These are phyloP conservation scores for Coemansia sp. DNA, from an alignment of 192 early-diverging fungal genomes.

Conservation along the genomic window DNA sequence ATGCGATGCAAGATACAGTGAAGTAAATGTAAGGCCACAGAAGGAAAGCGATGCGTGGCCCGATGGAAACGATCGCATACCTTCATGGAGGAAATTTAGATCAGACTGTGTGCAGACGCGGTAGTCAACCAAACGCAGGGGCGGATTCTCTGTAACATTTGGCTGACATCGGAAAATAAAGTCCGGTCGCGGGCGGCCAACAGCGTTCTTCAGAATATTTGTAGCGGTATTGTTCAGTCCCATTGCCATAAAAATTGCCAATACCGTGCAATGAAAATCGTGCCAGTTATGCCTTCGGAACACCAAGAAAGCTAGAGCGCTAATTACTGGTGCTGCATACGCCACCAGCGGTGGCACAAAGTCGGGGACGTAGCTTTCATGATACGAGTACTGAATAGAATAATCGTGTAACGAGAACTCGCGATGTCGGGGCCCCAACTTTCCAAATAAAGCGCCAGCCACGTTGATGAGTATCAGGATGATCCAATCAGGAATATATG, in stretches of 20 bases:
- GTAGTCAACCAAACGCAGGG: constrained; percentile 58
- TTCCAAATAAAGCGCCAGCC: constrained; percentile 59
- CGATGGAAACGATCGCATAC: constrained; percentile 80
- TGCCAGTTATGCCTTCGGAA: constrained; percentile 51
- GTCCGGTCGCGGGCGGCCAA: constrained; percentile 65
- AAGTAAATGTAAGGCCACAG: constrained; percentile 65
- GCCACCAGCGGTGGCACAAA: constrained; percentile 47
- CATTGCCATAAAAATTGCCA: constrained; percentile 52
- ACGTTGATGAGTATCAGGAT: constrained; percentile 59
- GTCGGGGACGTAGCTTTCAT: constrained; percentile 38
- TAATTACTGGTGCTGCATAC: constrained; percentile 35
- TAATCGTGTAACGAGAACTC: constrained; percentile 68
- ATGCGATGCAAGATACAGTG: constrained; percentile 71
- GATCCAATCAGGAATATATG: constrained; percentile 55
- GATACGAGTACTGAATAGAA: constrained; percentile 61
- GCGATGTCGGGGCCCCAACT: constrained; percentile 61
- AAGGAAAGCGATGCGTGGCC: constrained; percentile 82
- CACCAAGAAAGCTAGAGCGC: constrained; percentile 35
- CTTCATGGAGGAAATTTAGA: constrained; percentile 60
- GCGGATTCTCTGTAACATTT: constrained; percentile 49
- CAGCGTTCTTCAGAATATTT: constrained; percentile 54
- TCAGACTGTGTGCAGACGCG: constrained; percentile 61
- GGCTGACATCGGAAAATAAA: constrained; percentile 57
- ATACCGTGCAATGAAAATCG: constrained; percentile 49
- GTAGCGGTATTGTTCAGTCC: constrained; percentile 52